A percentile compares a stretch with the other conserved stretches of the same genome.
Evolutionary conservation across 495 filamentous ascomycete genomes (phyloP).

Genomic region (Aspergillus heteromorphus): DNA sequence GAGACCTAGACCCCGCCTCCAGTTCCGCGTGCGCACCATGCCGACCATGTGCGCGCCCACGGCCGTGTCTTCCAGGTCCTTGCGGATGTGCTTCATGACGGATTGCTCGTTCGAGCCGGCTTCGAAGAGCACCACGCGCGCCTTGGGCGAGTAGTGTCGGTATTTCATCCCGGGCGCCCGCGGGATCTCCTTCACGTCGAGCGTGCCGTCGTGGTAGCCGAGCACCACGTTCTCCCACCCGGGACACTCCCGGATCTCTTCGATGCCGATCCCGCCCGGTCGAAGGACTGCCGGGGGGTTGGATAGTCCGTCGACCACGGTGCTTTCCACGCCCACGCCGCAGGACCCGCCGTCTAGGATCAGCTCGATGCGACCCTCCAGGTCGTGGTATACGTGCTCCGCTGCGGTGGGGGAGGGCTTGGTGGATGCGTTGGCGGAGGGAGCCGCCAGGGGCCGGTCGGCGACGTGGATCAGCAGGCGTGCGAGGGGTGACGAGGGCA

Average conservation of each 20-base stretch:
- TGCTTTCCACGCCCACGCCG: constrained; percentile 88
- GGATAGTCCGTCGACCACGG: constrained; percentile 87
- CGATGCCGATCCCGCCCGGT: constrained; percentile 87
- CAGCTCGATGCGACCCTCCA: constrained; percentile 75
- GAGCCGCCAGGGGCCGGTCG: constrained; percentile 79
- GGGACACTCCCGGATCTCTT: constrained; percentile 62
- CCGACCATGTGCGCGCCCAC: constrained; percentile 41
- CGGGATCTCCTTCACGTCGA: constrained; percentile 49
- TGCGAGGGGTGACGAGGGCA: constrained; percentile 81
- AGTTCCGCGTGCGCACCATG: constrained; percentile 42
- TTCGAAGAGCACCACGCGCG: constrained; percentile 80
- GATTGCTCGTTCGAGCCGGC: constrained; percentile 29
- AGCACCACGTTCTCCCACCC: constrained; percentile 77
- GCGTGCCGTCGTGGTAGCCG: constrained; percentile 64
- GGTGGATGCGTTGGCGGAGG: constrained; percentile 90
- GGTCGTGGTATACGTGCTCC: constrained; percentile 79
- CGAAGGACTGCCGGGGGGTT: constrained; percentile 74
- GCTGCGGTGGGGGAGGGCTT: constrained; percentile 88
- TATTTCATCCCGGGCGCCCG: constrained; percentile 98
- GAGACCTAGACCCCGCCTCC: constrained; percentile 33
- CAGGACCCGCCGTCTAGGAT: constrained; percentile 89
- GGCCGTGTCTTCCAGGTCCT: constrained; percentile 33
- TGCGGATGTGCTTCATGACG: constrained; percentile 27
- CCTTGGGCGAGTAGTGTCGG: constrained; percentile 91
- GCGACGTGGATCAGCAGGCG: constrained; percentile 74